Base-by-base conservation (phyloP, 2,329 filamentous ascomycete species). In the Metarhizium guizhouense region DNA sequence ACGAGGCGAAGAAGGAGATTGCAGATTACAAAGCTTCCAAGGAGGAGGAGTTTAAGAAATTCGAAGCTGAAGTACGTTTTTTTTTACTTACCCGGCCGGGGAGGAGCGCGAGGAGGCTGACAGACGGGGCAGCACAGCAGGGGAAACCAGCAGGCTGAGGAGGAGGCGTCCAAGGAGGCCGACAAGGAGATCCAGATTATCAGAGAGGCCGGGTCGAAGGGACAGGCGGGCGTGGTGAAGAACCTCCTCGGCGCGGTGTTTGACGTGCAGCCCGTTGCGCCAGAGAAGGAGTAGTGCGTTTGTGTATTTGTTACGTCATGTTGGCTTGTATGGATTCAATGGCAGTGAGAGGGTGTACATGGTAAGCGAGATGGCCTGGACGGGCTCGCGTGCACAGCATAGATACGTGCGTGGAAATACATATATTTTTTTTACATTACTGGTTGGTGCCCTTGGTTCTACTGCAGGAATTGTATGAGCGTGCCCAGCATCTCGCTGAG, bases 1-100 rank as follows among this genome's bases (percentile, higher is more conserved):
- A 89, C 69, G 94, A 99, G 75, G 94, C 94, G 60, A 95, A 96
- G 77, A 95, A 95, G 76, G 93, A 99, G 73, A 96, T 99, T 68
- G 89, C 96, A 63, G 87, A 90, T 56, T 97, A 99, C 79, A 85
- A 86, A 71, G 83, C 86, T 67, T 76, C 86, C 65, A 99, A 96
- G 78, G 94, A 99, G 68, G 82, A 88, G 40, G 93, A 97, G 74
- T 97, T 91, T 78, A 93, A 94, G 80, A 87, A 88, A 70, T 97
- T 95, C 67, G 91, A 97, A 78, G 81, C 90, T 60, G 77, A 83
- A 76, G 80, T 82, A 69, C 50, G 67, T 56, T 49, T 10, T 32
- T 14, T 7, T 34, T 42, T n/a, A 38, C 2, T n/a, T 20, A 34
- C 6, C 43, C n/a, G 16, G 25, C 18, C 6, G 6, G 18, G 29